These are phyloP conservation scores for Nitzschia sp. DNA, from an alignment of 108 stramenopile genomes.

Conservation along the genomic window DNA sequence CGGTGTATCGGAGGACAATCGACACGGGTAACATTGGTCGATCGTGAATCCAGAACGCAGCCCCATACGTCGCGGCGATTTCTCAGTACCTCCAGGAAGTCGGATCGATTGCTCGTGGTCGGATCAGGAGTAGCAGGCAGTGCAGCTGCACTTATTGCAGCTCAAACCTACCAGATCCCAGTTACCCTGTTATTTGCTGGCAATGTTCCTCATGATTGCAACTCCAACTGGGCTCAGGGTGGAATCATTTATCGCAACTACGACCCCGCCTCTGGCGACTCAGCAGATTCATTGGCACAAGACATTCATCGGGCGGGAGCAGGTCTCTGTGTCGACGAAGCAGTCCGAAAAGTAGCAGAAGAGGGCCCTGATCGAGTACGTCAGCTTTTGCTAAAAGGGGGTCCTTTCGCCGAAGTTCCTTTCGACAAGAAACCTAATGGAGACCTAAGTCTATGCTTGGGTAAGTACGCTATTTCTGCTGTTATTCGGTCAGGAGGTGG, in stretches of 20 bases:
- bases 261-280: constrained; percentile 57
- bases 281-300: constrained; percentile 66
- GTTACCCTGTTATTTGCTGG: constrained; percentile 80
- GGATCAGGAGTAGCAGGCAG: constrained; percentile 89
- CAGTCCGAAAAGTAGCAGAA: constrained; percentile 85
- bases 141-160: constrained; percentile 76
- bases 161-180: constrained; percentile 68
- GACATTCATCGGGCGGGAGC: constrained; percentile 89
- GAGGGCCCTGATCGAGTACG: constrained; percentile 88
- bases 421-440: constrained; percentile 71
- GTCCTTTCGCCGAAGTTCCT: constrained; percentile 71
- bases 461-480: constrained; percentile 25
- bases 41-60: background rate
- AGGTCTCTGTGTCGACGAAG: constrained; percentile 81
- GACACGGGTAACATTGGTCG: background rate
- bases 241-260: constrained; percentile 93
- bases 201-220: constrained; percentile 73
- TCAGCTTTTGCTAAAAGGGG: constrained; percentile 69
- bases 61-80: background rate
- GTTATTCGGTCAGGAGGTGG: background rate
- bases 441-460: constrained; percentile 52
- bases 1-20: background rate
- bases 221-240: constrained; percentile 97
- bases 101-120: constrained; percentile 72
- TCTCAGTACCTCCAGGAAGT: background rate